These are phyloP conservation scores for Collybiopsis confluens DNA, from an alignment of 768 basidiomycete genomes.

Conservation along the genomic window DNA sequence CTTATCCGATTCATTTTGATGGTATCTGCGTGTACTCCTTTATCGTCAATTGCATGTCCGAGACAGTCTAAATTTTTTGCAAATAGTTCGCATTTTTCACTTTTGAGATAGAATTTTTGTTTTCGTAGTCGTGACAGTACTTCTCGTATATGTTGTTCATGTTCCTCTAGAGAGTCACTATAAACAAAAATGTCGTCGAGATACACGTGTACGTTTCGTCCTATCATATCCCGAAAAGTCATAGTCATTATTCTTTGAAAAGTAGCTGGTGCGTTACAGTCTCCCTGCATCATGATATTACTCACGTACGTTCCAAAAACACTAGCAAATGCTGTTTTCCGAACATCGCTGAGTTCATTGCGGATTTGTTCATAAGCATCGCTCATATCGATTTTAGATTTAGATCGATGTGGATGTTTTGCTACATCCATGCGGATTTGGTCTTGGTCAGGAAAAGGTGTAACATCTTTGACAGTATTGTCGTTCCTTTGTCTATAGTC, in stretches of 20 bases:
- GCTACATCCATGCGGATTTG: background rate
- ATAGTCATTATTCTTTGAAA: slow-evolving; percentile 29
- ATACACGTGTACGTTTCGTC: slow-evolving; percentile 26
- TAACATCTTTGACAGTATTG: background rate
- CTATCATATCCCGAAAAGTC: slow-evolving; percentile 23
- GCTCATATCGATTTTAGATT: slow-evolving; percentile 17
- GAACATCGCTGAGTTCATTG: slow-evolving; percentile 6
- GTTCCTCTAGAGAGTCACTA: slow-evolving; percentile 24
- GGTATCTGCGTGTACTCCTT: slow-evolving; percentile 22
- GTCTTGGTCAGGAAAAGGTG: background rate
- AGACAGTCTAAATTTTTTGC: slow-evolving; percentile 21
- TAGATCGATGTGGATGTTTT: background rate
- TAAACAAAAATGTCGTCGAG: slow-evolving; percentile 31
- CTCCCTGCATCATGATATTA: slow-evolving; percentile 23
- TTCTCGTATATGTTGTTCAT: slow-evolving; percentile 19
- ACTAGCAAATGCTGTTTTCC: slow-evolving; percentile 19
- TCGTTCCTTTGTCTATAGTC: background rate
- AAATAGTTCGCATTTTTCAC: slow-evolving; percentile 21
- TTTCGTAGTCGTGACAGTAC: slow-evolving; percentile 20
- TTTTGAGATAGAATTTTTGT: slow-evolving; percentile 20
- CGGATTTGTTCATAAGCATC: slow-evolving; percentile 24
- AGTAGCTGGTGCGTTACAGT: slow-evolving; percentile 23
- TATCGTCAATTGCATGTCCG: slow-evolving; percentile 27
- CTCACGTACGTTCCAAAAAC: slow-evolving; percentile 20
- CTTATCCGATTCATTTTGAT: slow-evolving; percentile 20